phyloP scores from a whole-genome alignment of 2,329 filamentous ascomycete species.

The Penicillium sp. region DNA sequence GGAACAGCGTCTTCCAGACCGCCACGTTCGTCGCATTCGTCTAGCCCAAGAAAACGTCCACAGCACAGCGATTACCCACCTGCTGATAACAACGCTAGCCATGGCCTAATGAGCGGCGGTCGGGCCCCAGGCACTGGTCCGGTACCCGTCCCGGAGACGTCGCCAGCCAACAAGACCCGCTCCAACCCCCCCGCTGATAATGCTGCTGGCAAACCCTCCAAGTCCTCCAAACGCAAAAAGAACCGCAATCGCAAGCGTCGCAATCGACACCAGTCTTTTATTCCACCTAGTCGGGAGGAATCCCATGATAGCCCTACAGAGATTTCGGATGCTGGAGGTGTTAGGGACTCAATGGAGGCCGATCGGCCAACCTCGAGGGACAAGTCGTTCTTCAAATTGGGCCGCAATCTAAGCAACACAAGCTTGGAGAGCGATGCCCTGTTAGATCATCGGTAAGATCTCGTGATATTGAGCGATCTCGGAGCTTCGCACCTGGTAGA shows the following conservation, averaged over 20 bases:
- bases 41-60: slow-evolving; percentile 11
- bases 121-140: slow-evolving; percentile 9
- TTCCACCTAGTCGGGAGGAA: slow-evolving; percentile 49
- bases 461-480: not conserved
- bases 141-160: slow-evolving; percentile 13
- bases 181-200: slow-evolving; percentile 16
- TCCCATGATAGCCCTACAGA: slow-evolving; percentile 43
- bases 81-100: slow-evolving; percentile 15
- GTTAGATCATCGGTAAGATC: slow-evolving; percentile 67
- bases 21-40: slow-evolving; percentile 8
- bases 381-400: slow-evolving; percentile 47
- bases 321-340: slow-evolving; percentile 36
- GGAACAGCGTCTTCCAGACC: slow-evolving; percentile 5
- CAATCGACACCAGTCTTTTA: slow-evolving; percentile 72
- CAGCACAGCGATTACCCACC: slow-evolving; percentile 17
- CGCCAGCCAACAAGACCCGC: slow-evolving; percentile 16
- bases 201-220: slow-evolving; percentile 17
- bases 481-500: not conserved
- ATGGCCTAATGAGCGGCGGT: slow-evolving; percentile 15
- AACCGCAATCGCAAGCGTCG: slow-evolving; percentile 72
- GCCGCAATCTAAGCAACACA: slow-evolving; percentile 62
- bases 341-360: slow-evolving; percentile 24
- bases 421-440: slow-evolving; percentile 84
- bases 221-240: slow-evolving; percentile 47
- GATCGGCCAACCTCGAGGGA: slow-evolving; percentile 22